Evolutionary conservation across 768 basidiomycete species (phyloP).

Genomic region (Naganishia onofrii): DNA sequence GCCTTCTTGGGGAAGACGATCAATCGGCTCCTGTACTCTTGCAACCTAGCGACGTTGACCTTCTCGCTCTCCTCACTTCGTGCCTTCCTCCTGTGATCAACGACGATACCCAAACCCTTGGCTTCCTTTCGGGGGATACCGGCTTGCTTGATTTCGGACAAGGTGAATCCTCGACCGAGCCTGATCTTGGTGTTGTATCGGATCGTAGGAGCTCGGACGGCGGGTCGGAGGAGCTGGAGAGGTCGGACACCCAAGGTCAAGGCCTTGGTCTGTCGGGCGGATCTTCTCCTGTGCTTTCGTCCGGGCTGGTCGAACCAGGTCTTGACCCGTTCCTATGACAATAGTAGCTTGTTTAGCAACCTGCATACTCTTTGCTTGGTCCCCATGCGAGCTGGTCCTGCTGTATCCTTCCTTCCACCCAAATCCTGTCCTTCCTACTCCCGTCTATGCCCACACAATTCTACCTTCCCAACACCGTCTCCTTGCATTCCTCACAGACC

Average conservation of each 20-base stretch:
- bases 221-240: constrained; percentile 84
- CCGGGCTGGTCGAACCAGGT: constrained; percentile 99
- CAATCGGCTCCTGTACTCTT: constrained; percentile 85
- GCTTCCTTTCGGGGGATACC: constrained; percentile 93
- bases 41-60: constrained; percentile 87
- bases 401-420: background rate
- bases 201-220: constrained; percentile 91
- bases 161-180: constrained; percentile 93
- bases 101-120: constrained; percentile 83
- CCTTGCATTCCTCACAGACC: background rate
- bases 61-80: constrained; percentile 94
- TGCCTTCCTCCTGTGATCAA: constrained; percentile 96
- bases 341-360: background rate
- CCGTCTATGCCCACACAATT: too few species aligned
- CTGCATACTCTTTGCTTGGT: background rate
- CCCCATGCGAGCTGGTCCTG: background rate
- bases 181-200: constrained; percentile 98
- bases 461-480: background rate
- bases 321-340: constrained; percentile 62
- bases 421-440: background rate
- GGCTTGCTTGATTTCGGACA: constrained; percentile 90
- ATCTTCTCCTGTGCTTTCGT: constrained; percentile 91
- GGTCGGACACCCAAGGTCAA: constrained; percentile 87
- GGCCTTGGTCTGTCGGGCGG: constrained; percentile 86
- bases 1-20: constrained; percentile 97